Base-by-base conservation (phyloP, 768 basidiomycete species). In the Cystobasidium tubakii region DNA sequence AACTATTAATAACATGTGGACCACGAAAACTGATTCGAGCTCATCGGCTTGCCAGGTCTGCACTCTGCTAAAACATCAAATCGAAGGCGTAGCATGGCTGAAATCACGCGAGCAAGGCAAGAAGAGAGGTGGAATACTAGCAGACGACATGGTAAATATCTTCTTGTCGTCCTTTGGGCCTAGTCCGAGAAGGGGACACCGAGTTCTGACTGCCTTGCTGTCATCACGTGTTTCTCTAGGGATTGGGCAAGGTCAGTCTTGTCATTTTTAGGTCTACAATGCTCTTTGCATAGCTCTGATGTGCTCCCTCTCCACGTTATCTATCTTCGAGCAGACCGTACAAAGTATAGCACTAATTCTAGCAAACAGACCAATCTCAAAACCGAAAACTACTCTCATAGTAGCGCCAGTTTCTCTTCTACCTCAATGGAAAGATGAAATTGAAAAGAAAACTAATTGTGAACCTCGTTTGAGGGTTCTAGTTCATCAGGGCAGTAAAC, bases 81-180 rank as follows among this genome's bases (percentile, higher is more conserved):
- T 96, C 10, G 82, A 90, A 62, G 91, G 92, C 25, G 85, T 92
- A 0, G 81, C 82, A 29, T 99, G 94, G 94, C 93, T 99, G 90
- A 83, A 83, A 27, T 86, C 88, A 7, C 85, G 94, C 23, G 95
- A 98, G 81, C 81, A 84, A 9, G 88, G 86, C 36, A 91, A 90
- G 81, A 21, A 66, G 7, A 2, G 71, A 1, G 74, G 74, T 6
- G 74, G 74, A 12, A 75, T 75, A 25, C 43, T 75, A 39, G 75
- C 66, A 19, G 76, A 79, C 66, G 77, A 79, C 54, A 50, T 71
- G 81, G n/a, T n/a, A n/a, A n/a, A n/a, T n/a, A n/a, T n/a, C n/a
- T n/a, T n/a, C n/a, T n/a, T n/a, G n/a, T n/a, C n/a, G n/a, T n/a
- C n/a, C n/a, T n/a, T n/a, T n/a, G n/a, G n/a, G n/a, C n/a, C n/a